These are phyloP conservation scores for Leishmania aethiopica DNA, from an alignment of 208 protist species.

Conservation along the genomic window DNA sequence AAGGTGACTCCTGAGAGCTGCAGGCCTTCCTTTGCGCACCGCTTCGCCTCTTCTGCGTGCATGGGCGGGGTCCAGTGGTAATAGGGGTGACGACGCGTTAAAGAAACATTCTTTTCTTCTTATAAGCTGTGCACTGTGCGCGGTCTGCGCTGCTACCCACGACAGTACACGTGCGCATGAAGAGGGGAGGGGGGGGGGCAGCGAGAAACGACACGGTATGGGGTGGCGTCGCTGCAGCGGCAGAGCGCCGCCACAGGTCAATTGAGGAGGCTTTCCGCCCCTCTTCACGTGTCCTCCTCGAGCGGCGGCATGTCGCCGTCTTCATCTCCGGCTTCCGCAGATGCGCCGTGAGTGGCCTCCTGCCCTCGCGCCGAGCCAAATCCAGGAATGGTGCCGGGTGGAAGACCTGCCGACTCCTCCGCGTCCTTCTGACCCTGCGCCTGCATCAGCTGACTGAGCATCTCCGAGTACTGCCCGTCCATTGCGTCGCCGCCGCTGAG, in stretches of 20 bases:
- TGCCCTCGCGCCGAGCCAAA: conserved; percentile 37
- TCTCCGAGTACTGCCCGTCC: conserved; percentile 32
- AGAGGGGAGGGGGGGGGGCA: background rate
- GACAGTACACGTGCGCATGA: no score
- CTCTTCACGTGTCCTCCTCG: conserved; percentile 29
- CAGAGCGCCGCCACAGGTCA: background rate
- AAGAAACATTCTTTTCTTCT: background rate
- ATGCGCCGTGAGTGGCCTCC: background rate
- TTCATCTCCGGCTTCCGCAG: conserved; percentile 21
- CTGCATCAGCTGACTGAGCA: conserved; percentile 56
- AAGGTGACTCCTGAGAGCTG: background rate
- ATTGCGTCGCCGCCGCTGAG: conserved; percentile 25
- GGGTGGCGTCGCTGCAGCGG: background rate
- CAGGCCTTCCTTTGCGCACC: background rate
- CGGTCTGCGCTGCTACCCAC: background rate
- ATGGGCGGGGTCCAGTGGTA: background rate
- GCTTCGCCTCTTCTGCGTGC: background rate
- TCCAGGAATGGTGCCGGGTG: conserved; percentile 19
- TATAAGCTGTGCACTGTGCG: background rate
- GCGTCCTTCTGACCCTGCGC: conserved; percentile 35
- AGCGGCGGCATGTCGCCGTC: conserved; percentile 62
- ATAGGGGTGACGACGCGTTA: background rate
- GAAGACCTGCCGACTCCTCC: conserved; percentile 26
- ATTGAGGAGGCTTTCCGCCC: background rate
- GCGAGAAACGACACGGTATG: background rate